Conservation (phyloP, 306 rosid species). For the Betula pendula region DNA sequence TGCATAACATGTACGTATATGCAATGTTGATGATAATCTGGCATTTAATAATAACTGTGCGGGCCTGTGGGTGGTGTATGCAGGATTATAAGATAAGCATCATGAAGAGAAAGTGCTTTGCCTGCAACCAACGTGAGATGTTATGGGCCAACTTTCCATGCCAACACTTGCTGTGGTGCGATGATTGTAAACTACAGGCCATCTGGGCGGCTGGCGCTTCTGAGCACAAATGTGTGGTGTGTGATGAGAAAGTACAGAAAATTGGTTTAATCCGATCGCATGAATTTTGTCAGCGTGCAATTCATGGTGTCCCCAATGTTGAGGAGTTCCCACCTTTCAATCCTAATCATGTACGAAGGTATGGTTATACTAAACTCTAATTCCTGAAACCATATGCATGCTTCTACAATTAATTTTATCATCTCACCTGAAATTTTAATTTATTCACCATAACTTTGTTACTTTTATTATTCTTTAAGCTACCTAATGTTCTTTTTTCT, state of each 20-base stretch:
- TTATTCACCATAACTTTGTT: not conserved
- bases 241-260: slow-evolving; percentile 34
- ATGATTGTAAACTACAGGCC: slow-evolving; percentile 33
- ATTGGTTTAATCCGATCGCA: slow-evolving; percentile 4
- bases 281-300: not conserved
- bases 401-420: not conserved
- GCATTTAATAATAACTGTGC: not conserved
- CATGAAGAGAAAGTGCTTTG: slow-evolving; percentile 33
- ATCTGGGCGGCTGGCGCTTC: slow-evolving; percentile 24
- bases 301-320: not conserved
- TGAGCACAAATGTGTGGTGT: slow-evolving; percentile 40
- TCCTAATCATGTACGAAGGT: slow-evolving; percentile 23
- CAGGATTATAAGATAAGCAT: slow-evolving; percentile 36
- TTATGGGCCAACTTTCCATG: slow-evolving; percentile 47
- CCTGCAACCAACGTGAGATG: slow-evolving; percentile 29
- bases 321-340: slow-evolving; percentile 28
- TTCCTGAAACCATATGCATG: not conserved
- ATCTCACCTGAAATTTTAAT: not conserved
- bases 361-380: not conserved
- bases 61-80: not conserved
- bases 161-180: slow-evolving; percentile 46
- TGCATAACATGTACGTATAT: not conserved
- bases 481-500: not conserved
- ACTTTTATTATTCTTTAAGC: not conserved
- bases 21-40: not conserved